Percentiles rank a stretch among this genome's conserved stretches.
These are phyloP conservation scores for Sporothrix variecibatus DNA, from an alignment of 2,329 filamentous ascomycete species.

Conservation along the genomic window DNA sequence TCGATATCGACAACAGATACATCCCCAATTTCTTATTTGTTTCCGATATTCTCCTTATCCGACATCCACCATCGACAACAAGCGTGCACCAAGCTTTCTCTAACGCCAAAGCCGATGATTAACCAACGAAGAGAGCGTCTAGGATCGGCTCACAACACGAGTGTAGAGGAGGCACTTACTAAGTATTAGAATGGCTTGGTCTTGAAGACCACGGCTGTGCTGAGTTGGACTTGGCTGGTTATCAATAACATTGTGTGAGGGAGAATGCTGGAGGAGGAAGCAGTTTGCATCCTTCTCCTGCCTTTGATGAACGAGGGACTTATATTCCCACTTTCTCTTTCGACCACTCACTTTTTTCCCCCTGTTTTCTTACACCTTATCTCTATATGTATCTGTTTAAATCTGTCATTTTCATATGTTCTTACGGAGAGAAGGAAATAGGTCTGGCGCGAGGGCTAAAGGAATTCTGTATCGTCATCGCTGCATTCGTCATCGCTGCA, in stretches of 20 bases:
- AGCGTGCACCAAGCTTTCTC: neutral
- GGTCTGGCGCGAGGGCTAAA: constrained; percentile 22
- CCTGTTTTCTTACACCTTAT: neutral
- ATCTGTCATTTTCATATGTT: neutral
- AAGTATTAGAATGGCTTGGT: constrained; percentile 6
- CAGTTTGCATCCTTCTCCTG: neutral
- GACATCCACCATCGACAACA: neutral
- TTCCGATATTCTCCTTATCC: too few relatives aligned
- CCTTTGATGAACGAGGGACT: neutral
- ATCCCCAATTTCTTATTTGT: neutral
- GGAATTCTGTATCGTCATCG: constrained; percentile 18
- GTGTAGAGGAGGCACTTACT: neutral
- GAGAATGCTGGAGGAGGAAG: neutral
- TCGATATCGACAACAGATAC: neutral
- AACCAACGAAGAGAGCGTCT: neutral
- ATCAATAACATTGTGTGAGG: neutral
- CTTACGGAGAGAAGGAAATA: constrained; percentile 13
- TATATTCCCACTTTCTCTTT: neutral
- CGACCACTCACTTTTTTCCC: neutral
- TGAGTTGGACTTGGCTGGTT: constrained; percentile 22
- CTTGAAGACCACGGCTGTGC: constrained; percentile 28
- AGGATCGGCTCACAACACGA: neutral
- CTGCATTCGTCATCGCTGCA: constrained; percentile 18
- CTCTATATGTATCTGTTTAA: constrained; percentile 11
- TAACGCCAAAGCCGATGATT: neutral